Base-by-base conservation (phyloP, 768 basidiomycete species). In the Glaciozyma antarctica region DNA sequence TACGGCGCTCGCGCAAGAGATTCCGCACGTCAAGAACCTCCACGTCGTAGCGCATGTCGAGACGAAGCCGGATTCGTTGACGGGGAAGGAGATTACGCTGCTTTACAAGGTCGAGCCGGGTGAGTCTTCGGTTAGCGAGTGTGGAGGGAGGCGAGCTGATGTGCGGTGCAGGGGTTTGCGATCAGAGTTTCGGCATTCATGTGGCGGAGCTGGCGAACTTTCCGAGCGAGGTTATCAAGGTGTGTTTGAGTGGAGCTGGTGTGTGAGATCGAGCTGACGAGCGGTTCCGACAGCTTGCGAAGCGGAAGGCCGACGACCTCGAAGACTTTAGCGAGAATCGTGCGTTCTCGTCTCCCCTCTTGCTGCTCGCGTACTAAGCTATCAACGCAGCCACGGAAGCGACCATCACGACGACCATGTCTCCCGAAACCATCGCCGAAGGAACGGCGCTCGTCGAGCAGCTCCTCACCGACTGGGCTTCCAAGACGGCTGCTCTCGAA, bases 101-200 rank as follows among this genome's bases (percentile, higher is more conserved):
- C 78, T 86, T 38, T 88, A 88, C 73, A 83, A 85, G 68, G 84
- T 85, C 30, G 81, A 84, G 62, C 88, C 88, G 26, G 94, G 93
- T 49, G 32, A 15, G 38, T 45, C 34, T 34, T n/a, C 41, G 19
- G 17, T 34, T 65, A 30, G 4, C 26, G 28, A 61, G 22, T 3
- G 15, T 19, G 26, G 34, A 1, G 19, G n/a, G 26, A 43, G 17
- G 60, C 19, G 28, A 15, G 21, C 28, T 24, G 44, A 41, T 60
- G 28, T 53, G 22, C 17, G 15, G 19, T 38, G 28, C 63, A 90
- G 90, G 90, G 19, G 82, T 95, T 26, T 91, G 89, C 53, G 94
- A 98, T 75, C 94, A 97, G 77, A 94, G 90, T 75, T 98, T 97
- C 73, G 95, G 94, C 77, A 98, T 99, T 34, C 92, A 98, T 72